phyloP scores from a whole-genome alignment of 169 alveolate genomes.

The Plasmodium inui region DNA sequence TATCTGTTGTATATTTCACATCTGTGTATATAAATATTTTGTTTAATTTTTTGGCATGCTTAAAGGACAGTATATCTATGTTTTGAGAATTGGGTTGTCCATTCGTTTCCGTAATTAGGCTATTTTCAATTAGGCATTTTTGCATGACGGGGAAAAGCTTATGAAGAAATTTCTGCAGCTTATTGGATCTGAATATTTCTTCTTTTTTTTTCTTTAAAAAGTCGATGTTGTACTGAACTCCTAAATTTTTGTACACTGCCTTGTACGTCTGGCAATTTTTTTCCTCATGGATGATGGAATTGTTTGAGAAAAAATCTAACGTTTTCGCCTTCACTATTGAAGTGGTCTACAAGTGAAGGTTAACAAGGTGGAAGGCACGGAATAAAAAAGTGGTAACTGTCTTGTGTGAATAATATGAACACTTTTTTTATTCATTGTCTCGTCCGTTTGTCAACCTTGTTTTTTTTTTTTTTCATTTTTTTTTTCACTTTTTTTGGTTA shows the following conservation, averaged over 20 bases:
- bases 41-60: slow-evolving; percentile 47
- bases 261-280: slow-evolving; percentile 52
- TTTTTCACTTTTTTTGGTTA: not conserved
- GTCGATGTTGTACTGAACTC: slow-evolving; percentile 63
- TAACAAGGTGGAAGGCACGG: not conserved
- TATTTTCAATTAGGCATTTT: slow-evolving; percentile 62
- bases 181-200: slow-evolving; percentile 55
- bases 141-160: slow-evolving; percentile 43
- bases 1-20: slow-evolving; percentile 69
- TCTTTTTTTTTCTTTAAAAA: slow-evolving; percentile 64
- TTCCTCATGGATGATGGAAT: slow-evolving; percentile 45
- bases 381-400: not conserved
- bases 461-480: not conserved
- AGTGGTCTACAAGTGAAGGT: slow-evolving; percentile 14
- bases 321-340: slow-evolving; percentile 14
- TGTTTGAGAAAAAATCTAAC: slow-evolving; percentile 58
- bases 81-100: slow-evolving; percentile 15
- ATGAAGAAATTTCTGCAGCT: slow-evolving; percentile 56
- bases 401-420: not conserved
- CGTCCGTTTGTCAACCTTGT: not conserved
- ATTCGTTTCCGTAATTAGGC: slow-evolving; percentile 13
- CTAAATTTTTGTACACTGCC: slow-evolving; percentile 37
- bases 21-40: slow-evolving; percentile 74
- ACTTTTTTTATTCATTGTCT: not conserved
- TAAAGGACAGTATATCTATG: slow-evolving; percentile 30